Evolutionary conservation across 129 eudicot species (phyloP), one percentile per base, ranked within the genome.

Genomic region (Ambrosia trifida): DNA sequence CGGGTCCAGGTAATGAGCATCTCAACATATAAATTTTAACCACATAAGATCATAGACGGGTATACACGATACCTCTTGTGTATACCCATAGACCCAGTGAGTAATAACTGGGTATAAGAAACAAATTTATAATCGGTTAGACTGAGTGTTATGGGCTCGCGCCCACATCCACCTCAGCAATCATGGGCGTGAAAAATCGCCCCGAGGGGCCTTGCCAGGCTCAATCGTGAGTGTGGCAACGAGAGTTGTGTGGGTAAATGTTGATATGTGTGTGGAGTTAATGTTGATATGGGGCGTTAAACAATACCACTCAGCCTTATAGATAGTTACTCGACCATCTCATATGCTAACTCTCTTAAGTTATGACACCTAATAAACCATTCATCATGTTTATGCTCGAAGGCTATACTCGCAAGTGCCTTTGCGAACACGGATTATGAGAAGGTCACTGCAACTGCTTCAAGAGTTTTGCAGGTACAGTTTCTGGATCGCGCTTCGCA

Each of bases 361-460:
- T 45, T 70, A 8, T 12, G 35, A 32, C 24, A 31, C 18, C 52
- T 11, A 13, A 54, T 57, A 46, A 52, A 7, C 71, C 31, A 33
- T 16, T 18, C 16, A 2, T 36, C 24, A 30, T 17, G 12, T 35
- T 77, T 46, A 35, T 70, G 5, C 46, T 35, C 59, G 74, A 59
- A 86, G 96, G 93, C 96, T 12, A 86, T 89, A 53, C 83, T 89
- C 58, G 96, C 96, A 19, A 84, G 92, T 65, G 93, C 96, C 5
- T 86, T 89, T 78, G 90, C 96, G 4, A 80, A 73, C 62, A 78
- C 68, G 75, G 93, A 89, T 76, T 80, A 77, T 52, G 79, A 78
- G 51, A 65, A 80, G 74, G 87, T 85, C 20, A 68, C 77, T 9
- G 81, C 87, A 75, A 89, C 93, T 3, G 93, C 93, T 53, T 76